Evolutionary conservation across 2,329 filamentous ascomycete genomes (phyloP).

Genomic region (Alternaria hordeiaustralica): DNA sequence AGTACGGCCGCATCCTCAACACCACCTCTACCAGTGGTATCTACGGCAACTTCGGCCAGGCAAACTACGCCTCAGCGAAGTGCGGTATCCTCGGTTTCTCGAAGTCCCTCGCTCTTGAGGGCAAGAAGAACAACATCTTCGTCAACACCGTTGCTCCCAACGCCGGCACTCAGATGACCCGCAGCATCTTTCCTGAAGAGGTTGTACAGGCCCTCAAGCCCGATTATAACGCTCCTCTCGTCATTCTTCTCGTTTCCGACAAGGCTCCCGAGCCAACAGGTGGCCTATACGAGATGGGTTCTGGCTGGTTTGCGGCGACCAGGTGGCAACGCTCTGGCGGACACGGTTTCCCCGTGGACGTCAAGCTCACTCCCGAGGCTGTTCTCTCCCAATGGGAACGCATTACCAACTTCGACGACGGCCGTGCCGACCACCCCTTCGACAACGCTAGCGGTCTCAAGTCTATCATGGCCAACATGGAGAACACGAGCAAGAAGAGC

Average conservation of each 20-base stretch:
- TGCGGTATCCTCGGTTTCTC: conserved; percentile 92
- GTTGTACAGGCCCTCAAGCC: conserved; percentile 99
- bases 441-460: conserved; percentile 77
- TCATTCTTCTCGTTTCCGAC: conserved; percentile 85
- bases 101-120: conserved; percentile 88
- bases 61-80: conserved; percentile 83
- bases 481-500: conserved; percentile 67
- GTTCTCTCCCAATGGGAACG: conserved; percentile 69
- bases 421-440: conserved; percentile 84
- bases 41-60: conserved; percentile 98
- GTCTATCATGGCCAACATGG: conserved; percentile 84
- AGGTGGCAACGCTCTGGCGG: conserved; percentile 94
- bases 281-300: conserved; percentile 91
- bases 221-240: conserved; percentile 93
- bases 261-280: conserved; percentile 86
- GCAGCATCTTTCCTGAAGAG: conserved; percentile 93
- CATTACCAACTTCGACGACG: conserved; percentile 87
- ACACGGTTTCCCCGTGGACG: conserved; percentile 88
- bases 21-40: conserved; percentile 97
- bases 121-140: conserved; percentile 95
- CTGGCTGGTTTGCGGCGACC: conserved; percentile 89
- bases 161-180: conserved; percentile 93
- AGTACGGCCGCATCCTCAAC: conserved; percentile 96
- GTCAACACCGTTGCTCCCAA: conserved; percentile 99
- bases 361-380: conserved; percentile 78